Evolutionary conservation across 1,139 yeast species (phyloP).

Genomic region (Eremothecium sinecaudum): DNA sequence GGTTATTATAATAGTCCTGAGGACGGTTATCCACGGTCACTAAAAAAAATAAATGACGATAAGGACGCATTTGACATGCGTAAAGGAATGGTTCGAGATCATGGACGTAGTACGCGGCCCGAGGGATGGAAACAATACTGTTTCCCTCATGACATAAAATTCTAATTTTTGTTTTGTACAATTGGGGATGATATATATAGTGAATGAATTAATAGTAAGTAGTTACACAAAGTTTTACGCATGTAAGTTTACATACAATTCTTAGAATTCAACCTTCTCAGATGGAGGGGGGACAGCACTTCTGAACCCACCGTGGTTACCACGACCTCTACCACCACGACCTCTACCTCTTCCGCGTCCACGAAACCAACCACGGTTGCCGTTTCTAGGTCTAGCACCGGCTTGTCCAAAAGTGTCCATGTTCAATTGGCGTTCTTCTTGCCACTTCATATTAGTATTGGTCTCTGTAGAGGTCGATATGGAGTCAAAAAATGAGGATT

Average conservation of each 20-base stretch:
- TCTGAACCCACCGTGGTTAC: conserved; percentile 12
- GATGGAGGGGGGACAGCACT: conserved; percentile 8
- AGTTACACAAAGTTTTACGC: not conserved
- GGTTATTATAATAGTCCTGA: conserved; percentile 58
- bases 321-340: conserved; percentile 22
- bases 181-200: conserved; percentile 1
- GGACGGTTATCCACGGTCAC: conserved; percentile 33
- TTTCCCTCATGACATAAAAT: conserved; percentile 47
- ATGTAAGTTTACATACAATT: too few species aligned
- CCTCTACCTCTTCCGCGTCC: conserved; percentile 32
- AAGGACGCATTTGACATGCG: conserved; percentile 89
- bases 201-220: not conserved
- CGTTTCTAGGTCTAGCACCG: conserved; percentile 31
- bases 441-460: conserved; percentile 45
- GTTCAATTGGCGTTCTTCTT: conserved; percentile 48
- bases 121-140: conserved; percentile 53
- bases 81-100: conserved; percentile 37
- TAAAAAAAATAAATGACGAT: conserved; percentile 46
- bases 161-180: too few species aligned
- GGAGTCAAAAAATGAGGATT: conserved; percentile 72
- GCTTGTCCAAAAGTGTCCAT: conserved; percentile 57
- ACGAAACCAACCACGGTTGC: conserved; percentile 32
- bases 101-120: conserved; percentile 40
- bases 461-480: conserved; percentile 49
- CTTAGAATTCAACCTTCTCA: conserved; percentile 4